Evolutionary conservation across 2,329 filamentous ascomycete genomes (phyloP).

Genomic region (Nothopassalora personata): DNA sequence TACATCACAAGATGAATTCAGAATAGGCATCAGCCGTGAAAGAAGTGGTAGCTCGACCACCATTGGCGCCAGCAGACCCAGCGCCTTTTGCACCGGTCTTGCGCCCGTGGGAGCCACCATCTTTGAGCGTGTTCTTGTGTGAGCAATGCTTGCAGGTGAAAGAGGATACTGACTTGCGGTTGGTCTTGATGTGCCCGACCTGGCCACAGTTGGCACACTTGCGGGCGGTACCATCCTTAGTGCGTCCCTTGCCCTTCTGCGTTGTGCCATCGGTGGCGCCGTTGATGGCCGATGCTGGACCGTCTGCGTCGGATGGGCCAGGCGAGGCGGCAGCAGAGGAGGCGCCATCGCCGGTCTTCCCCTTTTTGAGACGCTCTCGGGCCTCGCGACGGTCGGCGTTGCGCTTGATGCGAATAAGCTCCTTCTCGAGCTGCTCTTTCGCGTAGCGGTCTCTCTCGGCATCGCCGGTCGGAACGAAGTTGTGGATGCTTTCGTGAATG

Average conservation of each 20-base stretch:
- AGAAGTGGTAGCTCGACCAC: slow-evolving; percentile 10
- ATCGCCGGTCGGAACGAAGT: slow-evolving; percentile 61
- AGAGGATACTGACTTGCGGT: slow-evolving; percentile 73
- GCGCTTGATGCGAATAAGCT: slow-evolving; percentile 77
- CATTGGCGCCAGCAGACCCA: slow-evolving; percentile 10
- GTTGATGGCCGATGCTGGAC: slow-evolving; percentile 28
- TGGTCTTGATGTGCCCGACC: slow-evolving; percentile 96
- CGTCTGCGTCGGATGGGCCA: slow-evolving; percentile 45
- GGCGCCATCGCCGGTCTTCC: slow-evolving; percentile 40
- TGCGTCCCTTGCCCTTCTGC: slow-evolving; percentile 35
- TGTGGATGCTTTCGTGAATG: slow-evolving; percentile 47
- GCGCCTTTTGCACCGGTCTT: slow-evolving; percentile 8
- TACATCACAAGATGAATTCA: slow-evolving; percentile 19
- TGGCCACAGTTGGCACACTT: slow-evolving; percentile 98
- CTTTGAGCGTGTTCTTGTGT: slow-evolving; percentile 4
- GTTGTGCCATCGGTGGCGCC: slow-evolving; percentile 20
- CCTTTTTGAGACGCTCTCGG: slow-evolving; percentile 78
- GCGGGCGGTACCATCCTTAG: slow-evolving; percentile 65
- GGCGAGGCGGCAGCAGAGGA: slow-evolving; percentile 39
- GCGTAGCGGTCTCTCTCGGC: slow-evolving; percentile 57
- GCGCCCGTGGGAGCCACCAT: slow-evolving; percentile 15
- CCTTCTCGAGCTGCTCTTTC: slow-evolving; percentile 59
- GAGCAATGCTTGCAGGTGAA: slow-evolving; percentile 23
- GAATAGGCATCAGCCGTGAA: slow-evolving; percentile 14
- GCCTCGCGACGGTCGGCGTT: slow-evolving; percentile 87